Percentiles rank a stretch among this genome's conserved stretches.
phyloP scores from a whole-genome alignment of 169 alveolate genomes.

The Cryptosporidium ryanae region DNA sequence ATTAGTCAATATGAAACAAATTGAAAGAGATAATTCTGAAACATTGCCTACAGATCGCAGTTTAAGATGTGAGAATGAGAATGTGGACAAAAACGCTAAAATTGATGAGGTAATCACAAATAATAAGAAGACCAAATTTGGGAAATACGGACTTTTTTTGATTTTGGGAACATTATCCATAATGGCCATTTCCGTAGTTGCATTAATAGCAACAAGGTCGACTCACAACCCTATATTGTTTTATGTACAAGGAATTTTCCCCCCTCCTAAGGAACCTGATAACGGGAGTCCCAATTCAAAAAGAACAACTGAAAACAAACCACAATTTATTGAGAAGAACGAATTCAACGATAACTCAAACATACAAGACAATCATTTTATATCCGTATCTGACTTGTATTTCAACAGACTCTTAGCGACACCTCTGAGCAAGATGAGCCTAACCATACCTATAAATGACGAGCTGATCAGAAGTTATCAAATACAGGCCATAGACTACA shows the following conservation, averaged over 20 bases:
- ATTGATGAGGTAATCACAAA: neutral
- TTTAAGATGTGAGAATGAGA: neutral
- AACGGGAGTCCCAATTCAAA: neutral
- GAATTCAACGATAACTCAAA: too few relatives aligned
- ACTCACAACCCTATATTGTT: conserved; percentile 13
- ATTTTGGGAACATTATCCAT: neutral
- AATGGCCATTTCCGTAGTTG: conserved; percentile 14
- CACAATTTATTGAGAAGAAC: conserved; percentile 18
- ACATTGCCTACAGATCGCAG: neutral
- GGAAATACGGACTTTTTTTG: too few relatives aligned
- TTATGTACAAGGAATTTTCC: conserved; percentile 28
- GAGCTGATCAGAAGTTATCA: conserved; percentile 52
- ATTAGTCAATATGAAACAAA: too few relatives aligned
- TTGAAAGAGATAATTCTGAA: too few relatives aligned
- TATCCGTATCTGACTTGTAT: conserved; percentile 34
- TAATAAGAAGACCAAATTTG: neutral
- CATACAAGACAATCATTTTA: neutral
- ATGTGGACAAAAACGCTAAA: neutral
- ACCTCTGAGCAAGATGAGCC: conserved; percentile 52
- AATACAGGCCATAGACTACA: conserved; percentile 40
- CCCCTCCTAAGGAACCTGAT: conserved; percentile 6
- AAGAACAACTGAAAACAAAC: neutral
- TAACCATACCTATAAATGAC: conserved; percentile 49
- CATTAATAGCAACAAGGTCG: neutral
- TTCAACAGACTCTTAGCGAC: conserved; percentile 23